A percentile compares a stretch with the other conserved stretches of the same genome.
Conservation (phyloP, 108 stramenopile genomes). For the Cylindrotheca fusiformis region DNA sequence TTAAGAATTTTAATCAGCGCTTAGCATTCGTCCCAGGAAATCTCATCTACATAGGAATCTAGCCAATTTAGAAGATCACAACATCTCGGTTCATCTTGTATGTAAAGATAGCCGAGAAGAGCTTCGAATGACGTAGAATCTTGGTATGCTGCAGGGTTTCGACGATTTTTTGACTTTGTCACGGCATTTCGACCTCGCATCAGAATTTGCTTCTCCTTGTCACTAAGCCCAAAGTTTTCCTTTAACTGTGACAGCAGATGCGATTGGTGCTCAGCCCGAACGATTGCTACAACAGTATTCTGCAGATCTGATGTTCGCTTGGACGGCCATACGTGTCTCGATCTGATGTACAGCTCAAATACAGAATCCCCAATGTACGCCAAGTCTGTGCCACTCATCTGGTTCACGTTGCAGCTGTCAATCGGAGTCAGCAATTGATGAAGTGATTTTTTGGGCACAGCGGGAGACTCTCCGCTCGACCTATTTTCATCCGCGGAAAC, state of each 20-base stretch:
- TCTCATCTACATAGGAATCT: conserved; percentile 8
- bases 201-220: conserved; percentile 57
- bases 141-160: conserved; percentile 64
- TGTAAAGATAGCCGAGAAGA: conserved; percentile 76
- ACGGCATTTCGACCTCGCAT: conserved; percentile 75
- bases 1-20: too few species aligned
- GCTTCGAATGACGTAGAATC: conserved; percentile 88
- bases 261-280: conserved; percentile 83
- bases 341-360: conserved; percentile 77
- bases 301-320: conserved; percentile 74
- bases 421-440: conserved; percentile 23
- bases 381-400: conserved; percentile 77
- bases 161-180: conserved; percentile 34
- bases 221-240: conserved; percentile 47
- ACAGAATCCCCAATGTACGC: conserved; percentile 86
- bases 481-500: too few species aligned
- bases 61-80: conserved; percentile 58
- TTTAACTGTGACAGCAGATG: conserved; percentile 51
- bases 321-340: conserved; percentile 75
- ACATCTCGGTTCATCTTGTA: conserved; percentile 59
- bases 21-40: too few species aligned
- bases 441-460: conserved; percentile 24
- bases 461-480: too few species aligned
- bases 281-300: conserved; percentile 56
- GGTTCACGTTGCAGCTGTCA: conserved; percentile 39